Evolutionary conservation across 2,329 filamentous ascomycete species (phyloP), one percentile per base, ranked within the genome.

Genomic region (Meredithiella fracta): DNA sequence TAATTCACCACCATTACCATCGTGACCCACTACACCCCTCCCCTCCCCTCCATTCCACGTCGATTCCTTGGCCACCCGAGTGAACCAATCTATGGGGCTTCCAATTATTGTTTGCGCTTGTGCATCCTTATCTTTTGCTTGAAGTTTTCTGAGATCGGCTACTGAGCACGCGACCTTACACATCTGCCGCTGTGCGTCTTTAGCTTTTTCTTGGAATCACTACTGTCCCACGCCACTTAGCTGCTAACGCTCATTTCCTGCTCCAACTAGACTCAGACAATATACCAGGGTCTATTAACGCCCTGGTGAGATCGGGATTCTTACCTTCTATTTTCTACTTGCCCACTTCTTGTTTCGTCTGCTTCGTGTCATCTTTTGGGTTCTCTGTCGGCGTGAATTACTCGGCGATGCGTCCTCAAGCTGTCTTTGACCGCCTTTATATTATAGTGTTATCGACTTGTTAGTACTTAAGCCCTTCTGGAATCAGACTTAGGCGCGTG

Each of bases 101-200:
- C 5, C 11, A 11, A 5, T 47, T 38, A 8, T 34, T 37, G 5
- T 56, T 44, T 49, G 26, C 23, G 14, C 51, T 53, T 44, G 22
- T 44, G 22, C 5, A 53, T 53, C 34, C 40, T 44, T 44, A 2
- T n/a, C 20, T 44, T 22, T 8, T 3, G 5, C 17, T 44, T 20
- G 17, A 22, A 44, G 8, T 53, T 44, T 53, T 53, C 51, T 17
- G 22, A 44, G 34, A 40, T 44, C 44, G 51, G 22, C 11, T 34
- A 53, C 31, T 44, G 23, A 29, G 26, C 51, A 53, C 51, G 51
- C 51, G 51, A 53, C 51, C 29, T 5, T 11, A 5, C 29, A 34
- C 29, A 34, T 34, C 29, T 34, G 29, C 29, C 11, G 29, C 29
- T 11, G 29, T 34, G 29, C 11, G 5, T 5, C 29, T 34, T 11